A percentile compares a stretch with the other conserved stretches of the same genome.
These are phyloP conservation scores for Hansenula lynferdii DNA, from an alignment of 1,139 yeast genomes.

Conservation along the genomic window DNA sequence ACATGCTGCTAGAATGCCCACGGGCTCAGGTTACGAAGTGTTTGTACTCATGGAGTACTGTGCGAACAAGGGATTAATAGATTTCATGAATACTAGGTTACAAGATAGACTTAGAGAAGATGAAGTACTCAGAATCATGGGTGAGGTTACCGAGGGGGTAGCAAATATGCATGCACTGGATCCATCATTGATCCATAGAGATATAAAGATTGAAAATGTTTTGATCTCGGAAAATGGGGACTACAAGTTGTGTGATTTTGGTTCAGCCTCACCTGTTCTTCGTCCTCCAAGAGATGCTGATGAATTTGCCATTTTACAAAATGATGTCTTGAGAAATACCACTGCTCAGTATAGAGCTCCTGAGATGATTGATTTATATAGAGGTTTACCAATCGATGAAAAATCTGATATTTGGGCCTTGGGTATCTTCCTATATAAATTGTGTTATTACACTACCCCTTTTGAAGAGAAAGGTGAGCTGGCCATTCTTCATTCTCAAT, in stretches of 20 bases:
- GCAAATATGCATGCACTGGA: constrained; percentile 82
- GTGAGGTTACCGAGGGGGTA: constrained; percentile 77
- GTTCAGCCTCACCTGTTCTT: constrained; percentile 74
- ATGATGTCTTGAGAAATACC: constrained; percentile 85
- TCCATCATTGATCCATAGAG: constrained; percentile 87
- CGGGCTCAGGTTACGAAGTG: constrained; percentile 65
- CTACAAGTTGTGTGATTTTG: constrained; percentile 90
- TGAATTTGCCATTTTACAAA: constrained; percentile 65
- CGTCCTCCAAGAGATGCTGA: constrained; percentile 61
- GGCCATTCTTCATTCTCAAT: constrained; percentile 60
- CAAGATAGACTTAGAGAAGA: constrained; percentile 75
- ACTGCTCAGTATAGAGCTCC: constrained; percentile 98
- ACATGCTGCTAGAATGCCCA: constrained; percentile 68
- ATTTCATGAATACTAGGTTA: constrained; percentile 89
- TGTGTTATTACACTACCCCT: constrained; percentile 93
- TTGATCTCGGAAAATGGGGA: constrained; percentile 67
- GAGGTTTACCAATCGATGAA: constrained; percentile 87
- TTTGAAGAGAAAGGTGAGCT: constrained; percentile 77
- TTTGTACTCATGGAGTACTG: constrained; percentile 92
- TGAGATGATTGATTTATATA: constrained; percentile 88
- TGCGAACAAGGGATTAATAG: constrained; percentile 79
- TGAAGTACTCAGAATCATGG: constrained; percentile 80
- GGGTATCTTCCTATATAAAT: constrained; percentile 84
- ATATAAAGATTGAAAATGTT: constrained; percentile 93
- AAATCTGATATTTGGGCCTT: constrained; percentile 97